Evolutionary conservation across 768 basidiomycete genomes (phyloP).

Genomic region (Mycena galericulata): DNA sequence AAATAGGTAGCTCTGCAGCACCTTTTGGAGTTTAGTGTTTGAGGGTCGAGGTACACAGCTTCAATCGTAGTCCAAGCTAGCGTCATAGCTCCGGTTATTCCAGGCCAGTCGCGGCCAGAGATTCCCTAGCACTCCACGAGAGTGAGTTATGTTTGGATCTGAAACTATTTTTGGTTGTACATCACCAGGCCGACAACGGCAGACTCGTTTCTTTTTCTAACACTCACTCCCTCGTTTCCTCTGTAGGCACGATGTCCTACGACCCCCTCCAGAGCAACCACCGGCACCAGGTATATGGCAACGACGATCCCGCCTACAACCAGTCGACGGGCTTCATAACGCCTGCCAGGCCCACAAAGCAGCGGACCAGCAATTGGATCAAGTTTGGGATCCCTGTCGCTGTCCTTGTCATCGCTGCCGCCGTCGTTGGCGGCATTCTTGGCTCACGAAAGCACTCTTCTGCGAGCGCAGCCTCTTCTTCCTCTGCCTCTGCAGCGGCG

Average conservation of each 20-base stretch:
- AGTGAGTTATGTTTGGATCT: no score
- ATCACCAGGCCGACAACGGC: no score
- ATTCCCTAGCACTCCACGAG: no score
- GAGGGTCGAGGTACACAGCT: no score
- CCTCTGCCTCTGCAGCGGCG: constrained; percentile 36
- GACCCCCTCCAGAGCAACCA: constrained; percentile 22
- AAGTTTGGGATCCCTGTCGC: constrained; percentile 78
- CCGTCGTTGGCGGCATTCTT: constrained; percentile 84
- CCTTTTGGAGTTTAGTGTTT: no score
- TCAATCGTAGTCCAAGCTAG: no score
- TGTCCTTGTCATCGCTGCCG: constrained; percentile 72
- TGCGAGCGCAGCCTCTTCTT: constrained; percentile 49
- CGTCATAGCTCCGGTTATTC: no score
- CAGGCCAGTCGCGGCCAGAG: no score
- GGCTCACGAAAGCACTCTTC: constrained; percentile 65
- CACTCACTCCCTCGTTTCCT: no score
- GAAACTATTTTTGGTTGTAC: no score
- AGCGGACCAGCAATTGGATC: constrained; percentile 74
- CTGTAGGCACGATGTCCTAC: constrained; percentile 11
- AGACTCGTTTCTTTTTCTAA: no score
- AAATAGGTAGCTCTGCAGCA: no score
- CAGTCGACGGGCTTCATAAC: constrained; percentile 79
- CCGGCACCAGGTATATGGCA: constrained; percentile 52
- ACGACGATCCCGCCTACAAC: constrained; percentile 77
- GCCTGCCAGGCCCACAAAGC: constrained; percentile 57